Conservation (phyloP, 257 asterid genomes). For the Vinca minor region DNA sequence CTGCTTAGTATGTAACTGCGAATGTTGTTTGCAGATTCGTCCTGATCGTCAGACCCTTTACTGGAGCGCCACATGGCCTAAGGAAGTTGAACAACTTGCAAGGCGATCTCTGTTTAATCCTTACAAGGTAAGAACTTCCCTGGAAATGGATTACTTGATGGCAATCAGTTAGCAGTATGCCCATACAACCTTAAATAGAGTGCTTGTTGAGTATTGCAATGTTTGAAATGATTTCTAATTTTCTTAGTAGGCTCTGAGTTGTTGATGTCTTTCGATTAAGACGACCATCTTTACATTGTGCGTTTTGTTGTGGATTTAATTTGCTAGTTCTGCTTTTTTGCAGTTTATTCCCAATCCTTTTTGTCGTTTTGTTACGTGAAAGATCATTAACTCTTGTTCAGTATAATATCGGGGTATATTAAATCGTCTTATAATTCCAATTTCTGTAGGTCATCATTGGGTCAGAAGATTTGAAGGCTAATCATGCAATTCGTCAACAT, state of each 20-base stretch:
- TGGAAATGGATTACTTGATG: background rate
- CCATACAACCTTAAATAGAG: background rate
- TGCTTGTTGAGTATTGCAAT: background rate
- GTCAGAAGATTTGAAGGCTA: conserved; percentile 87
- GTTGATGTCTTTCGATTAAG: background rate
- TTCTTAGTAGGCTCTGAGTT: background rate
- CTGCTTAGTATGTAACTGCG: background rate
- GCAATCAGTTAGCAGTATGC: background rate
- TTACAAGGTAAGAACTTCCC: conserved; percentile 53
- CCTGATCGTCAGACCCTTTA: conserved; percentile 97
- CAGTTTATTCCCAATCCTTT: too few species aligned
- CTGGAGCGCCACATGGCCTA: conserved; percentile 99
- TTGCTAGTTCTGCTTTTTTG: too few species aligned
- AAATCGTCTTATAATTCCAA: conserved; percentile 5
- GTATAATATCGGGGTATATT: background rate
- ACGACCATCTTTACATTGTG: background rate
- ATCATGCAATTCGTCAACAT: conserved; percentile 86
- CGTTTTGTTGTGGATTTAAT: too few species aligned
- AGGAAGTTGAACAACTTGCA: conserved; percentile 96
- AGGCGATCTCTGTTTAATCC: conserved; percentile 62
- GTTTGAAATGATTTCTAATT: background rate
- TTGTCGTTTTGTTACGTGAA: too few species aligned
- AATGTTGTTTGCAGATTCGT: conserved; percentile 58
- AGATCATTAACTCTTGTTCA: too few species aligned
- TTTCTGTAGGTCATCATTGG: conserved; percentile 69